Evolutionary conservation across 768 basidiomycete genomes (phyloP).

Genomic region (Panus rudis): DNA sequence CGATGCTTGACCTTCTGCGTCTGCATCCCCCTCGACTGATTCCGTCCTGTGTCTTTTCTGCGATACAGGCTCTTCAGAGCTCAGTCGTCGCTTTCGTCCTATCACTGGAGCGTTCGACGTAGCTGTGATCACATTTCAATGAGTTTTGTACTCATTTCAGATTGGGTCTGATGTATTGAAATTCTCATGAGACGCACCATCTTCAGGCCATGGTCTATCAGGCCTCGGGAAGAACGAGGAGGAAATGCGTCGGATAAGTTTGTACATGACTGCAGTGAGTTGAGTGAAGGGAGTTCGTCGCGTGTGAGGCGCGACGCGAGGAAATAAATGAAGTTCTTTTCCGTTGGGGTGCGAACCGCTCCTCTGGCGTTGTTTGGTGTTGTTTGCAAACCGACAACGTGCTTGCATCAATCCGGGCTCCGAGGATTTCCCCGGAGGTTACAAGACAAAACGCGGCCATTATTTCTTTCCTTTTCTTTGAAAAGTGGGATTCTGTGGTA

Average conservation of each 20-base stretch:
- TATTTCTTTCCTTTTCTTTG: no score
- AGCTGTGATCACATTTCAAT: conserved; percentile 32
- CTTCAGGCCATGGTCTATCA: conserved; percentile 73
- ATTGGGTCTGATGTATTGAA: conserved; percentile 15
- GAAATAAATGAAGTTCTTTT: no score
- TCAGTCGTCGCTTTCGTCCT: conserved; percentile 59
- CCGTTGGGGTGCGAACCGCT: no score
- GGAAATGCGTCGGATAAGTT: conserved; percentile 65
- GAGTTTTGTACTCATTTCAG: neutral
- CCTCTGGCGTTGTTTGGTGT: no score
- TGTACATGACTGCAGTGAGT: no score
- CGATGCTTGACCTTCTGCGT: conserved; percentile 10
- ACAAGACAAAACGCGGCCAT: no score
- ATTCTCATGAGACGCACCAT: conserved; percentile 43
- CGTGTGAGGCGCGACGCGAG: no score
- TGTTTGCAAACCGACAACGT: no score
- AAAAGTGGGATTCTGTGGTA: no score
- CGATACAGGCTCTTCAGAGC: conserved; percentile 34
- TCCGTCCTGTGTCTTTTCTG: conserved; percentile 40
- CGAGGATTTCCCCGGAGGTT: no score
- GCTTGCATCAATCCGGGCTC: no score
- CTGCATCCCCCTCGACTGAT: conserved; percentile 27
- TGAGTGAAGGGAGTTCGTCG: no score
- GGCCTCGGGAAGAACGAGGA: conserved; percentile 61
- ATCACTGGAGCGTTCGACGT: conserved; percentile 70